Base-by-base conservation (phyloP, 2,329 filamentous ascomycete species). In the Clonostachys sp. region DNA sequence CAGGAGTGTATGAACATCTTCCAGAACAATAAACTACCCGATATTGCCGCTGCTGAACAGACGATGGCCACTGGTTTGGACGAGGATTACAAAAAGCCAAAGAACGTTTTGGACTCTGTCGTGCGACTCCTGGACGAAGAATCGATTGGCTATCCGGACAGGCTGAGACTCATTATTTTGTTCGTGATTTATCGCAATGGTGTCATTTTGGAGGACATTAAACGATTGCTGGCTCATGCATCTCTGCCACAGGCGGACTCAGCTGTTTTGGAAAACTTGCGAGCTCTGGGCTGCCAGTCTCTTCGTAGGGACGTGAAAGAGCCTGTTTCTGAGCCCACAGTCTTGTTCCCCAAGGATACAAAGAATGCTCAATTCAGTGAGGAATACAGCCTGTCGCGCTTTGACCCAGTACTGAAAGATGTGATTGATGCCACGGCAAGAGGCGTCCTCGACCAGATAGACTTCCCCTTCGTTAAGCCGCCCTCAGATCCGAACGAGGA, bases 1-100 rank as follows among this genome's bases (percentile, higher is more conserved):
- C 88, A 96, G 63, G 91, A 96, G 63, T 95, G 91, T 63, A 97
- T 97, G 91, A 90, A 90, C 57, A 81, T 88, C 36, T 99, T 99
- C 58, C 85, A 95, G 62, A 74, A 83, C 45, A 81, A 86, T 62
- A 96, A 95, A 61, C 75, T 99, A 7, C 79, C 87, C 7, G 94
- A 99, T 60, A 76, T 97, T 49, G 91, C 91, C 12, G 86, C 87
- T 0, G 80, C 91, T 6, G 94, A 99, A 67, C 94, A 97, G 75
- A 89, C 84, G 30, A 76, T 99, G 54, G 88, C 91, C 10, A 97
- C 94, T 1, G 94, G 94, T 0, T 72, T 96, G 6, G 94, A 97
- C 57, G 92, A 97, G 67, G 91, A 96, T 60, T 87, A 86, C 60
- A 86, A 87, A 59, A 95, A 94, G 63, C 88, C 92, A 10, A 96